phyloP scores from a whole-genome alignment of 495 filamentous ascomycete genomes.

The Penicillium soppii region DNA sequence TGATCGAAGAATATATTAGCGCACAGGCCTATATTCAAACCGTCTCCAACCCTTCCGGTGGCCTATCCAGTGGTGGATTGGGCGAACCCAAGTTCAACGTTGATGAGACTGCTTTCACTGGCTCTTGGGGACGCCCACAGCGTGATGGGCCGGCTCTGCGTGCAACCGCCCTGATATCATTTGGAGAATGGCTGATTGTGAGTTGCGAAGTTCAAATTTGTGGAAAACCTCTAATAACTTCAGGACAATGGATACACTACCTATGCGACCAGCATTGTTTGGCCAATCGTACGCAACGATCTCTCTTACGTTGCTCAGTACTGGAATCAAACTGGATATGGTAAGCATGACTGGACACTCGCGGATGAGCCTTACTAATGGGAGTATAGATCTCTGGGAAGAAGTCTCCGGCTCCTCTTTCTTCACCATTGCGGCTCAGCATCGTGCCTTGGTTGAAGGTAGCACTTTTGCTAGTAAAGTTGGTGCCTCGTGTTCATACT shows the following conservation, averaged over 20 bases:
- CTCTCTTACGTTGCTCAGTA: constrained; percentile 69
- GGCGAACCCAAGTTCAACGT: constrained; percentile 52
- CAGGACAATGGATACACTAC: constrained; percentile 30
- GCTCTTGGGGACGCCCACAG: constrained; percentile 69
- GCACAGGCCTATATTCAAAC: constrained; percentile 61
- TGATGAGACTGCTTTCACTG: constrained; percentile 59
- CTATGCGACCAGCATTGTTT: constrained; percentile 40
- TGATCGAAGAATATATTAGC: constrained; percentile 57
- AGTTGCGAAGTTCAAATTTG: constrained; percentile 7
- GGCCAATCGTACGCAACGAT: constrained; percentile 66
- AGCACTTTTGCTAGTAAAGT: constrained; percentile 49
- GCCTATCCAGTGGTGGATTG: constrained; percentile 47
- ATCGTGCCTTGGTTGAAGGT: constrained; percentile 58
- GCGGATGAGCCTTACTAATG: not conserved
- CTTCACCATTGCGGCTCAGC: constrained; percentile 51
- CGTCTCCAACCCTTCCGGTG: constrained; percentile 60
- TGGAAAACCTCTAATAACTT: not conserved
- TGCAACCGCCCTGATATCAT: constrained; percentile 57
- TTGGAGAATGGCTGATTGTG: constrained; percentile 38
- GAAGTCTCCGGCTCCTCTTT: constrained; percentile 64
- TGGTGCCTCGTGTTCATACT: constrained; percentile 46
- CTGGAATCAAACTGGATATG: constrained; percentile 67
- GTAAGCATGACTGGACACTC: constrained; percentile 5
- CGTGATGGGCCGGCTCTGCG: constrained; percentile 69
- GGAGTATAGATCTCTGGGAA: constrained; percentile 62